These are phyloP conservation scores for Trypethelium eluteriae DNA, from an alignment of 495 filamentous ascomycete genomes.

Conservation along the genomic window DNA sequence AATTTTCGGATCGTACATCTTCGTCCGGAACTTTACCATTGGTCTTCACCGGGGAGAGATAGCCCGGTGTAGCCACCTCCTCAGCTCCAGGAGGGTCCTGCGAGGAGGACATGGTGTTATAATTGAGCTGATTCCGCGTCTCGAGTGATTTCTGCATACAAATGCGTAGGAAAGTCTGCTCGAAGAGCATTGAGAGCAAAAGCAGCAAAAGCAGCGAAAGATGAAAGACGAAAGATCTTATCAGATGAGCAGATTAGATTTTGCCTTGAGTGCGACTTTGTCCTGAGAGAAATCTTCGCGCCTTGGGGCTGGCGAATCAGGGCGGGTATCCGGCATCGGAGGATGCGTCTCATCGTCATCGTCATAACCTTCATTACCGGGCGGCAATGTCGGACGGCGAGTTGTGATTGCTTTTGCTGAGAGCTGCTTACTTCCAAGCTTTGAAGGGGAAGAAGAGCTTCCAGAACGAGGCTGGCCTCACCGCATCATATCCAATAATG, in stretches of 20 bases:
- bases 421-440: neutral
- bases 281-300: neutral
- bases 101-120: neutral
- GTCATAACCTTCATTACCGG: neutral
- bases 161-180: neutral
- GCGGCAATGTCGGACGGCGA: neutral
- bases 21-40: conserved; percentile 4
- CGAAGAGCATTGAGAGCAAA: conserved; percentile 1
- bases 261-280: neutral
- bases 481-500: neutral
- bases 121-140: neutral
- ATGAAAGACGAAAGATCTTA: neutral
- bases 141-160: conserved; percentile 1
- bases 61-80: neutral
- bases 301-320: neutral
- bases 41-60: neutral
- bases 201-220: neutral
- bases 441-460: neutral
- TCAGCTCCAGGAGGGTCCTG: neutral
- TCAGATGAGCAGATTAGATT: conserved; percentile 5
- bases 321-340: neutral
- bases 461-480: neutral
- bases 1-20: conserved; percentile 18
- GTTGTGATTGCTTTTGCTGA: neutral
- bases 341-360: neutral